A percentile compares a stretch with the other conserved stretches of the same genome.
phyloP scores from a whole-genome alignment of 306 rosid species.

The Quillaja saponaria region DNA sequence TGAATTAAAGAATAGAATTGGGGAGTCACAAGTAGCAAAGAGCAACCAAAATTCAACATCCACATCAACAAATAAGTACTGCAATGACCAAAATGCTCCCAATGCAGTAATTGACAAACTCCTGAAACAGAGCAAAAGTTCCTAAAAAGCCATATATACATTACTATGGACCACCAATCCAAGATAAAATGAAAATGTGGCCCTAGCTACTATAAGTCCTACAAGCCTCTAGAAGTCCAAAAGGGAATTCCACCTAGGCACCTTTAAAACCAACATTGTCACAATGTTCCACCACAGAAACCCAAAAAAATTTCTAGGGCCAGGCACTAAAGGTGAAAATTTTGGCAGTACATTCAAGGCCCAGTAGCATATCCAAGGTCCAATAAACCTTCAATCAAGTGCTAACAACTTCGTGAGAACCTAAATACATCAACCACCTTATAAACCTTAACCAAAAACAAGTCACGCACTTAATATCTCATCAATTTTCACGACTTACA shows the following conservation, averaged over 20 bases:
- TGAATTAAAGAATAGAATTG: background rate
- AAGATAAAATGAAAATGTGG: background rate
- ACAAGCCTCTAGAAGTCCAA: background rate
- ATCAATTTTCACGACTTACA: background rate
- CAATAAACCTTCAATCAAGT: background rate
- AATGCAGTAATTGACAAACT: background rate
- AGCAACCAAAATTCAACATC: background rate
- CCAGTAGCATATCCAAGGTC: background rate
- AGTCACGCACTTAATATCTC: background rate
- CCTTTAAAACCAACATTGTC: no score
- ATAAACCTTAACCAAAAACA: background rate
- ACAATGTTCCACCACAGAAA: background rate
- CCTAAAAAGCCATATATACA: background rate
- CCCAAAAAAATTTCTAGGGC: background rate
- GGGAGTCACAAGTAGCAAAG: background rate
- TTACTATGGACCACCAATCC: background rate
- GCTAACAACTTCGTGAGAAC: background rate
- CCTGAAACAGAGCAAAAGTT: background rate
- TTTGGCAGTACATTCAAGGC: background rate
- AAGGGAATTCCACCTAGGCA: no score
- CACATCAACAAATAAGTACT: background rate
- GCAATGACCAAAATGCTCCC: background rate
- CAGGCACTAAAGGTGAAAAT: background rate
- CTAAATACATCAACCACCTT: background rate
- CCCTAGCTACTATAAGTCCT: background rate